Evolutionary conservation across 1,139 yeast genomes (phyloP).

Genomic region (Casaregolazyma lundiana): DNA sequence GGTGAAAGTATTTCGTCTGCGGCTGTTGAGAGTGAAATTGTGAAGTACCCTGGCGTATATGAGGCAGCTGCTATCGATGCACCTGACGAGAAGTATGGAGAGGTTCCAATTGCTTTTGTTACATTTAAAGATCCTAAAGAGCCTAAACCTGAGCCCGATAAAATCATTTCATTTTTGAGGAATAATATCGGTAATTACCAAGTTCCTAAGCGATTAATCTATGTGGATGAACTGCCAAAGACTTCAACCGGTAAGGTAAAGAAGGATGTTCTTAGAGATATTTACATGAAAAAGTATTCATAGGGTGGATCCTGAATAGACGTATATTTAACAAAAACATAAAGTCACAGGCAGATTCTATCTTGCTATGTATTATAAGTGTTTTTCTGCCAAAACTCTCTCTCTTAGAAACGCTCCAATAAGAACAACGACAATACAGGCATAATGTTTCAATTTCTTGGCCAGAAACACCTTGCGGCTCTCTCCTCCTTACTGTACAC

Average conservation of each 20-base stretch:
- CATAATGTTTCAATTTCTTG: too few species aligned
- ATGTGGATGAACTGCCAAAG: slow-evolving; percentile 33
- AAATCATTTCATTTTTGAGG: slow-evolving; percentile 26
- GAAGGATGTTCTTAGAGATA: slow-evolving; percentile 31
- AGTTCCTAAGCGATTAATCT: slow-evolving; percentile 30
- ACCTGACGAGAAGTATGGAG: slow-evolving; percentile 36
- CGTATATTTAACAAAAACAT: too few species aligned
- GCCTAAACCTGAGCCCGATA: slow-evolving; percentile 13
- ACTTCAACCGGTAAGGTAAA: slow-evolving; percentile 37
- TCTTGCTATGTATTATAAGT: too few species aligned
- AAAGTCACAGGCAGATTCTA: too few species aligned
- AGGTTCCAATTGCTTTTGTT: slow-evolving; percentile 35
- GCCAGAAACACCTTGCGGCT: too few species aligned
- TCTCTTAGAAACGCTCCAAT: too few species aligned
- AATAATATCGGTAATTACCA: slow-evolving; percentile 34
- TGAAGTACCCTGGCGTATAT: slow-evolving; percentile 38
- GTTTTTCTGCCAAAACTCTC: too few species aligned
- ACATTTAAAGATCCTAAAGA: slow-evolving; percentile 22
- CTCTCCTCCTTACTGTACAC: too few species aligned
- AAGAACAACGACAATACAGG: too few species aligned
- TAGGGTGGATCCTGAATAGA: not conserved
- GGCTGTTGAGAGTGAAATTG: slow-evolving; percentile 60
- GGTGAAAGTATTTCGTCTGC: slow-evolving; percentile 82
- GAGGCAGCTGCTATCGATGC: slow-evolving; percentile 37
- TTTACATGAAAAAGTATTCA: slow-evolving; percentile 3